phyloP scores from a whole-genome alignment of 2,329 filamentous ascomycete species.

The Cercospora brassicicola region DNA sequence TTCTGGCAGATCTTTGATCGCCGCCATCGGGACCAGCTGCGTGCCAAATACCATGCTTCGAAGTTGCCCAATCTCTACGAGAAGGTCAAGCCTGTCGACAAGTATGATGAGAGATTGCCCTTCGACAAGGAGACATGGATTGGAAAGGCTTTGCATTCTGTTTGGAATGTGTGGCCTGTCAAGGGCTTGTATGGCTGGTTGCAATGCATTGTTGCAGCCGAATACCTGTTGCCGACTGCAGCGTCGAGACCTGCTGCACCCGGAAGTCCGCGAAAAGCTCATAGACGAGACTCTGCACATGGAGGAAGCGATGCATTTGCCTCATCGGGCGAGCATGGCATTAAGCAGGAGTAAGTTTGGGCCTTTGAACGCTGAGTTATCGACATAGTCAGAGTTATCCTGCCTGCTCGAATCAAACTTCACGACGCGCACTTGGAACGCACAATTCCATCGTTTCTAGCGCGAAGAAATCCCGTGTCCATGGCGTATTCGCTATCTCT shows the following conservation, averaged over 20 bases:
- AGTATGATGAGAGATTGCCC: neutral
- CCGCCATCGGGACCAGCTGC: conserved; percentile 60
- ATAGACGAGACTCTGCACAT: neutral
- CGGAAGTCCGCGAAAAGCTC: neutral
- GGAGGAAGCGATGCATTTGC: neutral
- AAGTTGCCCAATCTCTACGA: conserved; percentile 59
- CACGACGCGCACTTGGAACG: neutral
- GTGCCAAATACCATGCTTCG: conserved; percentile 61
- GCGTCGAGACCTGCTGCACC: neutral
- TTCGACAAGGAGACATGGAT: neutral
- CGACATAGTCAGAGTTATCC: neutral
- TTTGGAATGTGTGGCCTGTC: conserved; percentile 5
- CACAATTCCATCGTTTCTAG: neutral
- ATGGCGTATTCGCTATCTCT: neutral
- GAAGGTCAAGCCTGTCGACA: neutral
- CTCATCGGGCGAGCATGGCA: neutral
- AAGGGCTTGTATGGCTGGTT: conserved; percentile 13
- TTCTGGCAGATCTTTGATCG: conserved; percentile 64
- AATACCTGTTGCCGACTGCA: neutral
- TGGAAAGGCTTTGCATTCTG: neutral
- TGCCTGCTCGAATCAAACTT: neutral
- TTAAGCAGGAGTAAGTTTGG: neutral
- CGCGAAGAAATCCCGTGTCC: neutral
- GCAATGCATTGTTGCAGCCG: conserved; percentile 5
- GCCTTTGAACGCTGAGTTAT: neutral